These are phyloP conservation scores for Trichoderma orchidacearum DNA, from an alignment of 495 filamentous ascomycete genomes.

Conservation along the genomic window DNA sequence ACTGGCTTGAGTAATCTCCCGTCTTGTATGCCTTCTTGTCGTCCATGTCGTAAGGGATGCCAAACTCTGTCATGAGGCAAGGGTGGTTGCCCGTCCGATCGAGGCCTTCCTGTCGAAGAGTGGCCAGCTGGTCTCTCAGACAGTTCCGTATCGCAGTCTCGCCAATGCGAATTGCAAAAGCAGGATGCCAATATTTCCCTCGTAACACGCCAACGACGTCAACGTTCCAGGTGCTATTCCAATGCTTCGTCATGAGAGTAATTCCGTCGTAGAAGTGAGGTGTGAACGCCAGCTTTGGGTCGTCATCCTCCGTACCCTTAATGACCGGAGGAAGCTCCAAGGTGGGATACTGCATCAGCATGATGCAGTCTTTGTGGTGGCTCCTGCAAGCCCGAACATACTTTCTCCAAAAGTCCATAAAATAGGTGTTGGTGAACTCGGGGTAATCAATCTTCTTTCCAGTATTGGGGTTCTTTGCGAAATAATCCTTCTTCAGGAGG, in stretches of 20 bases:
- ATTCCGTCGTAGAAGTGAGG: slow-evolving; percentile 96
- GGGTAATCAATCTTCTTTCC: slow-evolving; percentile 64
- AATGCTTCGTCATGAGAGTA: slow-evolving; percentile 94
- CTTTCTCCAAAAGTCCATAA: slow-evolving; percentile 70
- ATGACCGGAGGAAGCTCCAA: slow-evolving; percentile 82
- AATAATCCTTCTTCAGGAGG: slow-evolving; percentile 77
- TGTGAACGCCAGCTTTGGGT: slow-evolving; percentile 79
- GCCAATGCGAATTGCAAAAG: slow-evolving; percentile 83
- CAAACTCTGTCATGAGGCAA: slow-evolving; percentile 86
- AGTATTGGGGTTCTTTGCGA: slow-evolving; percentile 56
- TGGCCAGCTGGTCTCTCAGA: slow-evolving; percentile 79
- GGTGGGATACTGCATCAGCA: slow-evolving; percentile 86
- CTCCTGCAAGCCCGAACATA: slow-evolving; percentile 59
- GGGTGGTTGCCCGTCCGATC: slow-evolving; percentile 86
- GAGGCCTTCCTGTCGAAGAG: slow-evolving; percentile 76
- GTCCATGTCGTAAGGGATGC: slow-evolving; percentile 98
- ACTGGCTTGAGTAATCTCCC: slow-evolving; percentile 91
- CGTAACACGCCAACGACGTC: slow-evolving; percentile 88
- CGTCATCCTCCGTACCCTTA: slow-evolving; percentile 79
- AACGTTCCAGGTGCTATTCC: slow-evolving; percentile 94
- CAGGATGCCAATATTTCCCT: slow-evolving; percentile 74
- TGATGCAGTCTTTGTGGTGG: slow-evolving; percentile 65
- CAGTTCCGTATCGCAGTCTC: slow-evolving; percentile 94
- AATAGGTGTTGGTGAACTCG: slow-evolving; percentile 79
- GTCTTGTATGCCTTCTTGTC: slow-evolving; percentile 87